These are phyloP conservation scores for Byssoonygena ceratinophila DNA, from an alignment of 2,329 filamentous ascomycete species.

Conservation along the genomic window DNA sequence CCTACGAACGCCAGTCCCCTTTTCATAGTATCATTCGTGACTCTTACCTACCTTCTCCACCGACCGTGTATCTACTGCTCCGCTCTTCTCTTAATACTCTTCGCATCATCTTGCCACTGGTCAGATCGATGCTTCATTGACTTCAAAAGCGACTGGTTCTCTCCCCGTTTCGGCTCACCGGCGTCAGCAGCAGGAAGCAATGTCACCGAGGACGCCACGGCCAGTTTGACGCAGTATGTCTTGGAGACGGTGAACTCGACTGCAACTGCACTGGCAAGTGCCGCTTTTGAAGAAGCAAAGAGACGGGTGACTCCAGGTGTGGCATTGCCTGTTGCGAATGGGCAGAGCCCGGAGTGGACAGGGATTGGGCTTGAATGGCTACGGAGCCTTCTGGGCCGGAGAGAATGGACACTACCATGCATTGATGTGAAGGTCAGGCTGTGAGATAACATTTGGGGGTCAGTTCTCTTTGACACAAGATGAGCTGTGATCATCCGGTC, in stretches of 20 bases:
- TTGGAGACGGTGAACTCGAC: constrained; percentile 55
- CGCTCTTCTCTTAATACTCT: constrained; percentile 85
- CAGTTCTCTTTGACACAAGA: background rate
- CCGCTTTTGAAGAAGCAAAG: constrained; percentile 53
- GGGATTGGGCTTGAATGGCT: constrained; percentile 78
- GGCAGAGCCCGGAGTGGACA: constrained; percentile 55
- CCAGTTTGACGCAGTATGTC: constrained; percentile 30
- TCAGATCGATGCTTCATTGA: constrained; percentile 88
- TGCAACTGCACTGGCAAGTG: constrained; percentile 54
- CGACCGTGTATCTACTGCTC: constrained; percentile 97
- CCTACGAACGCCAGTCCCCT: constrained; percentile 74
- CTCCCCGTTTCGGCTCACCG: constrained; percentile 51
- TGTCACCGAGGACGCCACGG: constrained; percentile 18
- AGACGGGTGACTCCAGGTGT: constrained; percentile 26
- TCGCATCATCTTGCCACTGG: constrained; percentile 84
- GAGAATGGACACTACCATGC: constrained; percentile 85
- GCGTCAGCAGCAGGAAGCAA: constrained; percentile 19
- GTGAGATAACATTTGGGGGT: constrained; percentile 30
- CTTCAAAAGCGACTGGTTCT: constrained; percentile 84
- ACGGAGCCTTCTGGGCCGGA: constrained; percentile 64
- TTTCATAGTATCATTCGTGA: constrained; percentile 80
- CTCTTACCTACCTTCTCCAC: constrained; percentile 91
- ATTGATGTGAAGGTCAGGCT: constrained; percentile 77
- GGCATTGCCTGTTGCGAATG: constrained; percentile 13
- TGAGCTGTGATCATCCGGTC: no score